Percentiles rank a stretch among this genome's conserved stretches.
phyloP scores from a whole-genome alignment of 176 grass and related monocot genomes.

The Themeda triandra region DNA sequence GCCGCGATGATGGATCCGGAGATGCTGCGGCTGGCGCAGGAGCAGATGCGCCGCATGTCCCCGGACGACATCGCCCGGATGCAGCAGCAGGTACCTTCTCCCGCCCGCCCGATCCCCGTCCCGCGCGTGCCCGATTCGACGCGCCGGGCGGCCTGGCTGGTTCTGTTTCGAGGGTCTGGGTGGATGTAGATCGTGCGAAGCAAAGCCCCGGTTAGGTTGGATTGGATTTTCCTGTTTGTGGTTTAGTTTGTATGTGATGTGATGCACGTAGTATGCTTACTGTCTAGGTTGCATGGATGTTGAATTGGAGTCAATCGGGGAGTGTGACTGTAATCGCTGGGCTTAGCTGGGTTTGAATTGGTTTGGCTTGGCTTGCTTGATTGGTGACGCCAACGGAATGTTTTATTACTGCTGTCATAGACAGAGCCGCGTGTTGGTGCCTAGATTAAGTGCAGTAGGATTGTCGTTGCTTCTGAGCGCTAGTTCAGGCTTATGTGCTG shows the following conservation, averaged over 20 bases:
- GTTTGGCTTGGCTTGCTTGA: neutral
- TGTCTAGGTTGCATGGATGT: neutral
- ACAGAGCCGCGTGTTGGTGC: too few relatives aligned
- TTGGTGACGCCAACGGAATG: too few relatives aligned
- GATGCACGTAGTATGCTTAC: neutral
- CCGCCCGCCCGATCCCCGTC: neutral
- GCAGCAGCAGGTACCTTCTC: constrained; percentile 78
- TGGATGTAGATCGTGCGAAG: constrained; percentile 9
- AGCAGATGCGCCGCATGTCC: constrained; percentile 94
- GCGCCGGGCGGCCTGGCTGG: too few relatives aligned
- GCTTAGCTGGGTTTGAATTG: neutral
- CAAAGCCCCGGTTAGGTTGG: neutral
- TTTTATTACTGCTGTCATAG: too few relatives aligned
- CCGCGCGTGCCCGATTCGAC: neutral
- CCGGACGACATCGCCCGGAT: constrained; percentile 85
- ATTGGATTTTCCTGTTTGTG: too few relatives aligned
- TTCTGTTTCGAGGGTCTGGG: neutral
- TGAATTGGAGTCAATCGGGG: neutral
- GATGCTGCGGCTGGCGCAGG: constrained; percentile 84
- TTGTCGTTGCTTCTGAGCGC: neutral
- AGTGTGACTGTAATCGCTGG: neutral
- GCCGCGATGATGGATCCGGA: constrained; percentile 95
- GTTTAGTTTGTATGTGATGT: too few relatives aligned
- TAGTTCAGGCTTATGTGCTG: neutral
- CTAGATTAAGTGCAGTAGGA: constrained; percentile 20